A percentile compares a stretch with the other conserved stretches of the same genome.
Evolutionary conservation across 768 basidiomycete species (phyloP).

Genomic region (Crepidotus variabilis): DNA sequence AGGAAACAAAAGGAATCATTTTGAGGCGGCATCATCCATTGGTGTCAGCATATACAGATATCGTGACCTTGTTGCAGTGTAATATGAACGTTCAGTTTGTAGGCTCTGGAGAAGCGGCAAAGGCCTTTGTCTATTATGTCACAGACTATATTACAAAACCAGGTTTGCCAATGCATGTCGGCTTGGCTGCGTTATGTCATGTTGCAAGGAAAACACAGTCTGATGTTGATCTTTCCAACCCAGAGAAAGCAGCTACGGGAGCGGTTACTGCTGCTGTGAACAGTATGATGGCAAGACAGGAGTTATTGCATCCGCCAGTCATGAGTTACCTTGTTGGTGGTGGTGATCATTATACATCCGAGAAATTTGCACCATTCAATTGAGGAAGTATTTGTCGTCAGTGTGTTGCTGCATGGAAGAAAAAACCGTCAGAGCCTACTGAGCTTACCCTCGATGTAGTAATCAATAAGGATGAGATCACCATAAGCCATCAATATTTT

Average conservation of each 20-base stretch:
- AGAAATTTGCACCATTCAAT: background rate
- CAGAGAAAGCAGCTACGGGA: background rate
- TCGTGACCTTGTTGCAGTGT: conserved; percentile 2
- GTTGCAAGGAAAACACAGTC: background rate
- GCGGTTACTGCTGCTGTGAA: conserved; percentile 9
- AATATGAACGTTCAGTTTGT: conserved; percentile 10
- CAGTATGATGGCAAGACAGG: conserved; percentile 16
- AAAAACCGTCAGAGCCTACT: background rate
- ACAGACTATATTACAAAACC: conserved; percentile 9
- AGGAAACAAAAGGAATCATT: background rate
- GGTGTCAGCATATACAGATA: background rate
- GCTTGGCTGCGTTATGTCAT: background rate
- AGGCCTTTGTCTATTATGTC: conserved; percentile 6
- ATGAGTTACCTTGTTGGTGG: conserved; percentile 22
- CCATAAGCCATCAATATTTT: background rate
- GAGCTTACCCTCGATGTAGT: background rate
- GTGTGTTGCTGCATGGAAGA: background rate
- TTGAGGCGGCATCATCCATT: background rate
- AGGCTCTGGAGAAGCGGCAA: conserved; percentile 3
- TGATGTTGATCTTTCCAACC: too few species aligned
- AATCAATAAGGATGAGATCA: background rate
- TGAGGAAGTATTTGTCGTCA: background rate
- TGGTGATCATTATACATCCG: conserved; percentile 16
- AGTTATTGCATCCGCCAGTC: conserved; percentile 25
- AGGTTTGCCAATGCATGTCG: background rate